A percentile compares a stretch with the other conserved stretches of the same genome.
These are phyloP conservation scores for Calonectria pseudoreteaudii DNA, from an alignment of 2,329 filamentous ascomycete species.

Conservation along the genomic window DNA sequence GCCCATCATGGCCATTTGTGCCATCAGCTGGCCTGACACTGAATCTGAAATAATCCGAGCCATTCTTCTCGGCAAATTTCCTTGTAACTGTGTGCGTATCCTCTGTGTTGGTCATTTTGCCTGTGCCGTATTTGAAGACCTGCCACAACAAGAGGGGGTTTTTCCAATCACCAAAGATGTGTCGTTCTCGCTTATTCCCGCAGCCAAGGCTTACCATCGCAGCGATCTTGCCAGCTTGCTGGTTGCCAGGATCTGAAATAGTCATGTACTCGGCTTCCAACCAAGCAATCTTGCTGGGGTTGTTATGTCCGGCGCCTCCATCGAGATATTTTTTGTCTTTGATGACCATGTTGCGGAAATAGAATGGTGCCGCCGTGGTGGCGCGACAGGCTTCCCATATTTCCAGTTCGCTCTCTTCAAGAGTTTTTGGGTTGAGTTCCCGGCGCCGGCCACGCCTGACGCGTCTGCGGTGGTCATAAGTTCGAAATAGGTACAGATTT, in stretches of 20 bases:
- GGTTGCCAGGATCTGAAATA: neutral
- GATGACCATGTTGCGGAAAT: neutral
- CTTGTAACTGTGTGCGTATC: neutral
- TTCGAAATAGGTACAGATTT: neutral
- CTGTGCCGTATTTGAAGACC: neutral
- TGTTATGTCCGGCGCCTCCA: neutral
- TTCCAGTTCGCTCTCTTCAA: neutral
- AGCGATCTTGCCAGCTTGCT: neutral
- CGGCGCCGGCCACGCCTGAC: too few species aligned
- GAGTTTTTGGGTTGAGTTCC: neutral
- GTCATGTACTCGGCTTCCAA: neutral
- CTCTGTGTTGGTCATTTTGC: neutral
- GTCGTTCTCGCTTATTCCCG: neutral
- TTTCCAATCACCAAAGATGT: neutral
- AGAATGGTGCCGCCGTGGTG: neutral
- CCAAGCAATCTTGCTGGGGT: neutral
- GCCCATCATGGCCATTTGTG: neutral
- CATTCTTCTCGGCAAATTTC: neutral
- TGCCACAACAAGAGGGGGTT: neutral
- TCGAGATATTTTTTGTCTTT: neutral
- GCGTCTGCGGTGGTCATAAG: neutral
- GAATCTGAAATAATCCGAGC: neutral
- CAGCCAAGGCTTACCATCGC: neutral
- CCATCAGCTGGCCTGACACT: neutral
- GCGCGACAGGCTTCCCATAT: conserved; percentile 4